A percentile compares a stretch with the other conserved stretches of the same genome.
These are phyloP conservation scores for Saccharomycopsis vini DNA, from an alignment of 805 yeast species.

Conservation along the genomic window DNA sequence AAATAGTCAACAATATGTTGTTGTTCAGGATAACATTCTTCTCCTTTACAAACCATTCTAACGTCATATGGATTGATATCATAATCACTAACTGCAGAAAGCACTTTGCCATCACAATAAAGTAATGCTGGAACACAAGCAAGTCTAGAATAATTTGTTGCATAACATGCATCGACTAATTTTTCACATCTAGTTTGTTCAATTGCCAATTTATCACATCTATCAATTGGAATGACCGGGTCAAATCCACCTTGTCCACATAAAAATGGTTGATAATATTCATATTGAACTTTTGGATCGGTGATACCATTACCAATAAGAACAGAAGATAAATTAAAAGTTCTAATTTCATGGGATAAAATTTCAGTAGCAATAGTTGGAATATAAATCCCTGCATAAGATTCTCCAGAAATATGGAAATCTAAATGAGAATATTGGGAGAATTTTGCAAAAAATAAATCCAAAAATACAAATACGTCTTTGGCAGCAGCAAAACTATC, in stretches of 20 bases:
- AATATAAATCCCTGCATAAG: constrained; percentile 78
- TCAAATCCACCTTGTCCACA: constrained; percentile 73
- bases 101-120: constrained; percentile 79
- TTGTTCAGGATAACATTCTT: constrained; percentile 72
- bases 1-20: constrained; percentile 69
- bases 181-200: constrained; percentile 57
- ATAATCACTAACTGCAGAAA: constrained; percentile 74
- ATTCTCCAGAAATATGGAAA: constrained; percentile 79
- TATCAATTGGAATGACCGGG: constrained; percentile 59
- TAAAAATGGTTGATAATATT: constrained; percentile 85
- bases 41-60: constrained; percentile 62
- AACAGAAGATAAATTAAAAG: constrained; percentile 64
- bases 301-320: constrained; percentile 91
- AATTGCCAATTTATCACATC: constrained; percentile 55
- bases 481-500: constrained; percentile 76
- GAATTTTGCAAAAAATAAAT: constrained; percentile 74
- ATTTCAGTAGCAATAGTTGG: constrained; percentile 59
- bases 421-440: constrained; percentile 53
- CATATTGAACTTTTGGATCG: constrained; percentile 71
- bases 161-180: constrained; percentile 59
- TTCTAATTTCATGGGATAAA: constrained; percentile 30
- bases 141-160: constrained; percentile 50
- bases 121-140: constrained; percentile 86
- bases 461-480: constrained; percentile 80
- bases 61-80: constrained; percentile 91